These are phyloP conservation scores for Fusarium oxysporum DNA, from an alignment of 2,329 filamentous ascomycete genomes.

Conservation along the genomic window DNA sequence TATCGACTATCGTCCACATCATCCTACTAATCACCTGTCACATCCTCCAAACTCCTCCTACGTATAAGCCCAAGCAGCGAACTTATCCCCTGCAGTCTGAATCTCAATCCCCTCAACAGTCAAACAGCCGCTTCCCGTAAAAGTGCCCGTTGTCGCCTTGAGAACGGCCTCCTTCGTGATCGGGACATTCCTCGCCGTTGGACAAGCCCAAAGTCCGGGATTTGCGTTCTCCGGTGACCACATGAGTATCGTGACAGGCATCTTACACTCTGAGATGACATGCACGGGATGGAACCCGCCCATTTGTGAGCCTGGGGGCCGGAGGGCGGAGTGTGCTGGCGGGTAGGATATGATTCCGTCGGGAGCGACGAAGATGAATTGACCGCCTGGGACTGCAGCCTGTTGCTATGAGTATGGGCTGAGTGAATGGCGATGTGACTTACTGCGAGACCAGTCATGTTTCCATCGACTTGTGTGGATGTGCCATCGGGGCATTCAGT, in stretches of 20 bases:
- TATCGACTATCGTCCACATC: background rate
- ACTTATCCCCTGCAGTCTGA: conserved; percentile 35
- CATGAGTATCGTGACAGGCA: conserved; percentile 38
- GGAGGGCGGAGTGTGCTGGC: conserved; percentile 62
- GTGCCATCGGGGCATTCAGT: conserved; percentile 44
- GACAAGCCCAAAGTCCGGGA: conserved; percentile 47
- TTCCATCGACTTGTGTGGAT: conserved; percentile 43
- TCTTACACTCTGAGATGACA: conserved; percentile 40
- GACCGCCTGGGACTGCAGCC: conserved; percentile 71
- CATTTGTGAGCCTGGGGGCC: conserved; percentile 62
- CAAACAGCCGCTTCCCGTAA: conserved; percentile 46
- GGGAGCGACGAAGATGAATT: conserved; percentile 68
- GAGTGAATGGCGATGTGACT: background rate
- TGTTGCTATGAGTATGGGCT: conserved; percentile 7
- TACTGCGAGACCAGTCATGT: conserved; percentile 48
- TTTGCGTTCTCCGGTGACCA: conserved; percentile 40
- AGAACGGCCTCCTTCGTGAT: conserved; percentile 36
- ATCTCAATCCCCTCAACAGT: conserved; percentile 50
- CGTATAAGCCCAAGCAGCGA: conserved; percentile 56
- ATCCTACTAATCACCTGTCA: background rate
- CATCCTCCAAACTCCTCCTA: conserved; percentile 12
- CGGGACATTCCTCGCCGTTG: conserved; percentile 17
- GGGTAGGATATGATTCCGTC: conserved; percentile 68
- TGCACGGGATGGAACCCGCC: conserved; percentile 59
- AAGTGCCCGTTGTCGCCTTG: conserved; percentile 45